These are phyloP conservation scores for Candida silvicultrix DNA, from an alignment of 805 yeast species.

Conservation along the genomic window DNA sequence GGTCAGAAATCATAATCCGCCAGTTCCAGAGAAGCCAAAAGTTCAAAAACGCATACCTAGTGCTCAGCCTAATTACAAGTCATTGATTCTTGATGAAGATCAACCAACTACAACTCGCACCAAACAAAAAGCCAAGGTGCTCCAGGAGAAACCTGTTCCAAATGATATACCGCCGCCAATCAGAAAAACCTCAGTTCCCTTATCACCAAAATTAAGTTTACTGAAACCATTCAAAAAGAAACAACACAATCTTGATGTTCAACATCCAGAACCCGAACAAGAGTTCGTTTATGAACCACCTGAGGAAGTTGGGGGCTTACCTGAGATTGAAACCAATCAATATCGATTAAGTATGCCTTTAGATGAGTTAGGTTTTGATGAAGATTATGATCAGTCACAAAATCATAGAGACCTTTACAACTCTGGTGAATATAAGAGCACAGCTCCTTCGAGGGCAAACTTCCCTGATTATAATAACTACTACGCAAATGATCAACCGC, in stretches of 20 bases:
- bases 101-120: not conserved
- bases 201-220: slow-evolving; percentile 3
- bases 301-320: slow-evolving; percentile 13
- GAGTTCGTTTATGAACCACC: slow-evolving; percentile 20
- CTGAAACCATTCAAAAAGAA: slow-evolving; percentile 7
- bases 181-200: not conserved
- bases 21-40: slow-evolving; percentile 16
- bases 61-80: slow-evolving; percentile 17
- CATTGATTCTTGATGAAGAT: slow-evolving; percentile 18
- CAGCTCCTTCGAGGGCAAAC: slow-evolving; percentile 8
- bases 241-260: not conserved
- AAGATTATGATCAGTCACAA: slow-evolving; percentile 1
- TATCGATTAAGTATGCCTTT: slow-evolving; percentile 21
- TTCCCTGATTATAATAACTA: not conserved
- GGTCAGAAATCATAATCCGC: slow-evolving; percentile 16
- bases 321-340: slow-evolving; percentile 21
- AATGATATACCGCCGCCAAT: not conserved
- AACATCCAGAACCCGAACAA: slow-evolving; percentile 1
- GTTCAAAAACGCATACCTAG: not conserved
- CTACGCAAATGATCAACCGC: not conserved
- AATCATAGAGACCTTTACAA: not conserved
- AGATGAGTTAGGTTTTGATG: slow-evolving; percentile 15
- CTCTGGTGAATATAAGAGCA: slow-evolving; percentile 4
- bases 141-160: not conserved
- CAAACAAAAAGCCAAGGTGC: not conserved